phyloP scores from a whole-genome alignment of 345 rosid genomes.

The Lenwebbia sp. region DNA sequence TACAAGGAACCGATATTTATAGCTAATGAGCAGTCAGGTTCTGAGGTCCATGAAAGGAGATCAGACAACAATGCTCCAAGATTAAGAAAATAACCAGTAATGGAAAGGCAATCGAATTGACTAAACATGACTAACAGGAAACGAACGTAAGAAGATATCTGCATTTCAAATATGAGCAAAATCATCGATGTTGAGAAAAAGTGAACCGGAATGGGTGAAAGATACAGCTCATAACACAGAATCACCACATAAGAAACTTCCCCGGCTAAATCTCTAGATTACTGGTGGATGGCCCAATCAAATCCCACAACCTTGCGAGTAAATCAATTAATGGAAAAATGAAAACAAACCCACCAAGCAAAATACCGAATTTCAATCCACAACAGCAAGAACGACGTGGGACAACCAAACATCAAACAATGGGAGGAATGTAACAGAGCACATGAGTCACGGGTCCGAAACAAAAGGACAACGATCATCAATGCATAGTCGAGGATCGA shows the following conservation, averaged over 20 bases:
- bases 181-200: background rate
- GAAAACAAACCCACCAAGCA: background rate
- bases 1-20: background rate
- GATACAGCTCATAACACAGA: background rate
- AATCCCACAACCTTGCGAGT: background rate
- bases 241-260: background rate
- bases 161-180: background rate
- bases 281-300: background rate
- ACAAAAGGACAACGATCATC: background rate
- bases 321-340: background rate
- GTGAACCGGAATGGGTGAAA: background rate
- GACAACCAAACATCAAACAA: background rate
- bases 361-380: background rate
- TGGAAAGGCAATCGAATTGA: background rate
- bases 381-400: background rate
- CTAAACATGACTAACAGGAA: background rate
- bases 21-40: background rate
- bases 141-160: background rate
- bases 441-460: background rate
- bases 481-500: background rate
- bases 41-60: background rate
- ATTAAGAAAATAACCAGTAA: background rate
- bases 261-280: background rate
- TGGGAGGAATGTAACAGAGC: background rate
- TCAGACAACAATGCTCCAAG: background rate